These are phyloP conservation scores for Fusarium floridanum DNA, from an alignment of 2,329 filamentous ascomycete genomes.

Conservation along the genomic window DNA sequence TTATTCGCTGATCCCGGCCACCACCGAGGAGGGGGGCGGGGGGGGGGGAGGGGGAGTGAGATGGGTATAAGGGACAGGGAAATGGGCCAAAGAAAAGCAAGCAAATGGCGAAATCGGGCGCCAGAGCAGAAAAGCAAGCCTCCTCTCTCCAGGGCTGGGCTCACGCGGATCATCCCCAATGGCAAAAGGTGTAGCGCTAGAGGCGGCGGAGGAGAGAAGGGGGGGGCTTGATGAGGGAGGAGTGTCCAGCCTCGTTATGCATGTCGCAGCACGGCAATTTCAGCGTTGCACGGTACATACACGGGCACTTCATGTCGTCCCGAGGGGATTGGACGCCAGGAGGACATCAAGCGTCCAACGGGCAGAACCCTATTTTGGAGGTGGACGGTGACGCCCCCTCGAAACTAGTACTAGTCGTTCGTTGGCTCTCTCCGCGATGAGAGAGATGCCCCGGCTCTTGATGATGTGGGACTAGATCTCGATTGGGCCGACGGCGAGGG, in stretches of 20 bases:
- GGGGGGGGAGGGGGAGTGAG: no score
- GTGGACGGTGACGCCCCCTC: neutral
- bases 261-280: conserved; percentile 10
- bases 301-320: neutral
- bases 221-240: neutral
- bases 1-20: no score
- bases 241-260: conserved; percentile 24
- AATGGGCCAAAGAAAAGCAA: neutral
- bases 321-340: conserved; percentile 5
- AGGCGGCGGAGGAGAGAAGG: neutral
- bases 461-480: conserved; percentile 1
- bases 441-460: neutral
- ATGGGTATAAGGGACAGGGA: no score
- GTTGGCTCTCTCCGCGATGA: neutral
- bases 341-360: neutral
- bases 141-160: neutral
- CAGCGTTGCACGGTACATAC: neutral
- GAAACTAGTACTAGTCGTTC: neutral
- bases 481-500: neutral
- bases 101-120: conserved; percentile 1
- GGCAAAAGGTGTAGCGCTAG: conserved; percentile 16
- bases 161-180: neutral
- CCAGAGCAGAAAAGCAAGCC: neutral
- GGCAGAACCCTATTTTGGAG: conserved; percentile 11
- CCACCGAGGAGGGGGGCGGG: no score